Base-by-base conservation (phyloP, 306 rosid genomes). In the Dryas alaskensis region DNA sequence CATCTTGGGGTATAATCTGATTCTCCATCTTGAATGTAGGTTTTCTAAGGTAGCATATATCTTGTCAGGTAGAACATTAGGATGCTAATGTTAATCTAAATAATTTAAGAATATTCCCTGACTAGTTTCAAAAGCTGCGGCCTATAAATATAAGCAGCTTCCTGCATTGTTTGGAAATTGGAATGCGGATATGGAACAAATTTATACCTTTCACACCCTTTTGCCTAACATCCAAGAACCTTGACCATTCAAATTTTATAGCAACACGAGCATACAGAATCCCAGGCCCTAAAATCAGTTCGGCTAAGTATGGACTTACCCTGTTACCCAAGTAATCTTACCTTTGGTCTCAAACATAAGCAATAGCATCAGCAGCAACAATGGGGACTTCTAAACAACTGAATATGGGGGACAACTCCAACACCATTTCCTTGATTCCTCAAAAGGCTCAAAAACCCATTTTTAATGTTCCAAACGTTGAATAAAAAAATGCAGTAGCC, bases 11-110 rank as follows among this genome's bases (percentile, higher is more conserved):
- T 67, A 58, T 48, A 67, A 17, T 76, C 61, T 58, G 16, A 42
- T 63, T 52, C 72, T 59, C 44, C 22, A 25, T 63, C 22, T 17
- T 54, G 54, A 45, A 13, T 53, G 55, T 74, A 65, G 66, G 13
- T 59, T 59, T 52, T 60, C 8, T 13, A 39, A 46, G 55, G 51
- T 58, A 4, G 39, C 13, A 55, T 22, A 22, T 22, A 22, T 45
- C 50, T 40, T 46, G 9, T 67, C 67, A 66, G 39, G 44, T 7
- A 47, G 60, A 57, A 62, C 14, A 63, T 74, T 42, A 51, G 31
- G 7, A 68, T 47, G 46, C 31, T 58, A 31, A 76, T 67, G 60
- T 12, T 48, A 31, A 31, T 48, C 69, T 10, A 27, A 48, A 31
- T 27, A 48, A 10, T 8, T 44, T 19, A 16, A 54, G 57, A 53